phyloP scores from a whole-genome alignment of 139 green algal genomes.

The Chlamydomonas incerta region DNA sequence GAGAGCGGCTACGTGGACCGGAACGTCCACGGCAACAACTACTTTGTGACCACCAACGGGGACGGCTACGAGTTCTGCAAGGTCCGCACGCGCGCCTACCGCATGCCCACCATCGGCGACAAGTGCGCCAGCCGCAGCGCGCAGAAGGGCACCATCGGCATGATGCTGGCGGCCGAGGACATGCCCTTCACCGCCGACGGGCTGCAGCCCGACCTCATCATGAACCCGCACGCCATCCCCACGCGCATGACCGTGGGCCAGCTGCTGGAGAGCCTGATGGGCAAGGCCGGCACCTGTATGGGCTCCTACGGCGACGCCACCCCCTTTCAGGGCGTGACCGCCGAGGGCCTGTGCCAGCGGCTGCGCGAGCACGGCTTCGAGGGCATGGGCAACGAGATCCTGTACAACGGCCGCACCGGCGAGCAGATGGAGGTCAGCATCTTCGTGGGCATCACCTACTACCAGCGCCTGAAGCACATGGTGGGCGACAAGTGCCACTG shows the following conservation, averaged over 20 bases:
- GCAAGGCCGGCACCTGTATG: background rate
- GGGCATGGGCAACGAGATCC: constrained; percentile 26
- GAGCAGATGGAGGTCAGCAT: constrained; percentile 27
- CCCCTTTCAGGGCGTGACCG: background rate
- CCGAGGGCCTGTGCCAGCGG: background rate
- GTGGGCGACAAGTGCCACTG: constrained; percentile 80
- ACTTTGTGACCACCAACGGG: constrained; percentile 32
- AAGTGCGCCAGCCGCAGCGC: constrained; percentile 26
- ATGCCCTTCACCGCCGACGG: constrained; percentile 40
- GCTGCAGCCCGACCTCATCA: constrained; percentile 47
- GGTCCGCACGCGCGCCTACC: constrained; percentile 9
- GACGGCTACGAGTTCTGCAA: constrained; percentile 44
- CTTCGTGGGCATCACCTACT: constrained; percentile 74
- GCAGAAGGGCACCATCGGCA: constrained; percentile 49
- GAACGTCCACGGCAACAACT: background rate
- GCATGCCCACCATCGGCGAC: constrained; percentile 16
- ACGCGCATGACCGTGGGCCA: constrained; percentile 45
- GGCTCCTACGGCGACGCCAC: background rate
- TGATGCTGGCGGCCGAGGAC: constrained; percentile 7
- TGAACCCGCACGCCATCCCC: constrained; percentile 56
- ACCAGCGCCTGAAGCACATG: constrained; percentile 80
- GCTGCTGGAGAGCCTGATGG: constrained; percentile 44
- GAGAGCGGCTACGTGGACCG: constrained; percentile 33
- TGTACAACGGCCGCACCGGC: constrained; percentile 37
- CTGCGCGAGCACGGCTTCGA: background rate